Evolutionary conservation across 306 rosid species (phyloP), one percentile per base, ranked within the genome.

Genomic region (Pterocarpus santalinus): DNA sequence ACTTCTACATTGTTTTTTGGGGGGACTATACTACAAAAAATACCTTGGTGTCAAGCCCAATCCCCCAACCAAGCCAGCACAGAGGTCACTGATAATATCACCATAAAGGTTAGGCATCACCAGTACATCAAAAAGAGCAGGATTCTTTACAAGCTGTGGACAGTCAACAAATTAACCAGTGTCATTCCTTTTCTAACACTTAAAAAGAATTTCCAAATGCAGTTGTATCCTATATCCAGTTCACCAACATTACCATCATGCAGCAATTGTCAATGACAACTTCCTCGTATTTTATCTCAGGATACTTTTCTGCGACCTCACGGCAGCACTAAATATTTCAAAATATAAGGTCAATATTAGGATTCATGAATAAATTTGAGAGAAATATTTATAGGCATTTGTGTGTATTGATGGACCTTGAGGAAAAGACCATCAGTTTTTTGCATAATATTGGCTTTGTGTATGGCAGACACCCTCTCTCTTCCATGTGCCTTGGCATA

Each of bases 91-190:
- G 57, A 96, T 96, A 81, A 96, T 96, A 75, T 96, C 99, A 86
- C 99, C 99, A 76, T 96, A 96, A 12, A 96, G 98, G 73, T 96
- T 96, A 71, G 99, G 99, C 99, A 96, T 96, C 91, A 96, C 99
- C 83, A 96, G 84, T 70, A 96, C 99, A 81, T 96, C 99, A 76
- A 96, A 96, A 74, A 90, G 92, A 35, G 94, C 86, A 67, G 99
- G 99, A 84, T 96, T 96, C 90, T 96, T 96, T 86, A 96, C 99
- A 92, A 96, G 99, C 99, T 96, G 89, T 75, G 65, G 16, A 78
- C 58, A 74, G 57, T 22, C 60, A 76, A 22, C 64, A 72, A 46
- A 73, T 65, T 72, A 69, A 65, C 51, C 28, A 58, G 66, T 33
- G 44, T 17, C 61, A 43, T 63, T 60, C 75, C 85, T 32, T 68